Percentiles rank a stretch among this genome's conserved stretches.
Conservation (phyloP, 306 rosid species). For the Inga oerstediana region DNA sequence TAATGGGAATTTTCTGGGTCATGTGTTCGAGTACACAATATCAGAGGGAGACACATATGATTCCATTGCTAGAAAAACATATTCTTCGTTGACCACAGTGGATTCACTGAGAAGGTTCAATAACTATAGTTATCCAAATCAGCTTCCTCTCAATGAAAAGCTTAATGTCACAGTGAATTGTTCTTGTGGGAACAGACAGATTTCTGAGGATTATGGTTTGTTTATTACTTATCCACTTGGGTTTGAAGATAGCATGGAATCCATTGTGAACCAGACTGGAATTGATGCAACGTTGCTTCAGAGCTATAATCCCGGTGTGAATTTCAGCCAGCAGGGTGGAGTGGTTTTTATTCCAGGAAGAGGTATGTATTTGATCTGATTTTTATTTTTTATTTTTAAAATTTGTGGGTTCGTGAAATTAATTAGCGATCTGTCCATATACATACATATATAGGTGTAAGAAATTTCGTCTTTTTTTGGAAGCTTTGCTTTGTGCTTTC, state of each 20-base stretch:
- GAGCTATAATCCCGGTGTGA: neutral
- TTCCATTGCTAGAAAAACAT: neutral
- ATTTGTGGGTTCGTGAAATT: neutral
- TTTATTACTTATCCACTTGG: neutral
- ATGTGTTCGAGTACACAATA: conserved; percentile 5
- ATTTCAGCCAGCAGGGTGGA: neutral
- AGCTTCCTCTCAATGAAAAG: neutral
- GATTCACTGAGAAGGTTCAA: neutral
- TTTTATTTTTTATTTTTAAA: neutral
- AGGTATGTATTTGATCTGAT: neutral
- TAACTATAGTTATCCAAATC: neutral
- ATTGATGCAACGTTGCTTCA: neutral
- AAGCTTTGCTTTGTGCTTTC: neutral
- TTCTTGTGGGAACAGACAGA: neutral
- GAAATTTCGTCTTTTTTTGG: neutral
- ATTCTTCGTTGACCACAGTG: neutral
- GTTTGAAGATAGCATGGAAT: neutral
- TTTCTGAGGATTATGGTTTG: neutral
- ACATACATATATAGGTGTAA: too few relatives aligned
- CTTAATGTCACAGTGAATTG: neutral
- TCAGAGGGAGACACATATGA: neutral
- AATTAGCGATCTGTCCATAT: neutral
- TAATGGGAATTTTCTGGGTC: conserved; percentile 1
- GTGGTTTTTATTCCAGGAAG: neutral
- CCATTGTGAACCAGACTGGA: neutral